Percentiles rank a stretch among this genome's conserved stretches.
These are phyloP conservation scores for Helianthus tuberosus DNA, from an alignment of 129 eudicot genomes.

Conservation along the genomic window DNA sequence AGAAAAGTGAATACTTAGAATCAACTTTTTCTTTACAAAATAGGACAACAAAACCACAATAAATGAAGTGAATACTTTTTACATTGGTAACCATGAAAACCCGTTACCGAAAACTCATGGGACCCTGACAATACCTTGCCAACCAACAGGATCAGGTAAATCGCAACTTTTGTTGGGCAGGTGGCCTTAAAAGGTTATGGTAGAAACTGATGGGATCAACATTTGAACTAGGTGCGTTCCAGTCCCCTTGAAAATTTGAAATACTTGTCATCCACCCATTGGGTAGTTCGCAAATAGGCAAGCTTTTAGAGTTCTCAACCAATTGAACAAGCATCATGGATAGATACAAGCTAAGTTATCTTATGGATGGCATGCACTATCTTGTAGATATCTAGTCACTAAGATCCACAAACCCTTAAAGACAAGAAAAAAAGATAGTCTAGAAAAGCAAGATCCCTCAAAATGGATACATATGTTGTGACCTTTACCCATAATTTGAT, in stretches of 20 bases:
- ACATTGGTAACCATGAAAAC: too few relatives aligned
- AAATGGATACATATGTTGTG: constrained; percentile 3
- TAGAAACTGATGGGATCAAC: too few relatives aligned
- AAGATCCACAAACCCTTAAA: constrained; percentile 3
- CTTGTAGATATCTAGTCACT: constrained; percentile 14
- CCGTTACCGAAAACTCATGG: too few relatives aligned
- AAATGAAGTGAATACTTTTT: not conserved
- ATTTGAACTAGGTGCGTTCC: too few relatives aligned
- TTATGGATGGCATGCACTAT: constrained; percentile 10
- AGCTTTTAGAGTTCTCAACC: not conserved
- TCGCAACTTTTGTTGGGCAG: too few relatives aligned
- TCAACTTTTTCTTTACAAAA: constrained; percentile 13
- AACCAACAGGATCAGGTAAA: too few relatives aligned
- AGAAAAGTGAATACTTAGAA: not conserved
- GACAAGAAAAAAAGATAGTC: constrained; percentile 11
- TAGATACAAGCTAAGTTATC: not conserved
- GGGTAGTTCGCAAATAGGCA: not conserved
- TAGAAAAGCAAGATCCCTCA: constrained; percentile 14
- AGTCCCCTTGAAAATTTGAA: too few relatives aligned
- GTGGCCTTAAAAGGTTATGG: too few relatives aligned
- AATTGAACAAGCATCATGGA: not conserved
- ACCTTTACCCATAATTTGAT: constrained; percentile 20
- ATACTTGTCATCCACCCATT: not conserved
- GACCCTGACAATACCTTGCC: too few relatives aligned
- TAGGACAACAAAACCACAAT: not conserved